These are phyloP conservation scores for Fraxinus velutina DNA, from an alignment of 305 asterid species.

Conservation along the genomic window DNA sequence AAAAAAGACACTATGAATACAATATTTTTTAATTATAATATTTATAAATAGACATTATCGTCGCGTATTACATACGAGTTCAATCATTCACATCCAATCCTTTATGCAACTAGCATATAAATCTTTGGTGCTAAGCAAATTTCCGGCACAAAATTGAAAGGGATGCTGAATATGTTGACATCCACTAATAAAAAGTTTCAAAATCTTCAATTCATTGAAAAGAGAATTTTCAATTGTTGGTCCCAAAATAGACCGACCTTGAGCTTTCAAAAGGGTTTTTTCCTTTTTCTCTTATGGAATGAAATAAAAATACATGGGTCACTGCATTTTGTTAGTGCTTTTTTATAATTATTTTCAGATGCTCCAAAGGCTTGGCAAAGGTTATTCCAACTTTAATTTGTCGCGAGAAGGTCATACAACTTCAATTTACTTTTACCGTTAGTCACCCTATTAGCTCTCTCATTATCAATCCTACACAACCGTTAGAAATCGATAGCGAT, in stretches of 20 bases:
- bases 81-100: not conserved
- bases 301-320: not conserved
- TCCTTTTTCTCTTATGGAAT: not conserved
- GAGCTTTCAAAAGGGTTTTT: conserved; percentile 5
- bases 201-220: not conserved
- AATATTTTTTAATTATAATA: not conserved
- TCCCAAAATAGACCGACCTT: conserved; percentile 27
- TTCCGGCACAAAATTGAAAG: conserved; percentile 26
- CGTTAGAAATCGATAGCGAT: too few relatives aligned
- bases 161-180: conserved; percentile 25
- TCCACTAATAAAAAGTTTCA: conserved; percentile 25
- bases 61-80: not conserved
- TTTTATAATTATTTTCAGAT: conserved; percentile 7
- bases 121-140: conserved; percentile 17
- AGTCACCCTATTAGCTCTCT: not conserved
- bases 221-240: conserved; percentile 20
- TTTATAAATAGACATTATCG: not conserved
- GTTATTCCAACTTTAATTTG: conserved; percentile 16
- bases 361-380: conserved; percentile 26
- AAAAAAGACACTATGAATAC: not conserved
- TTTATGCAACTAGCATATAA: conserved; percentile 6
- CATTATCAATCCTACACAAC: too few relatives aligned
- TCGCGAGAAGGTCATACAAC: not conserved
- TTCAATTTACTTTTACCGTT: too few relatives aligned
- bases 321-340: not conserved